These are phyloP conservation scores for Flaveria bidentis DNA, from an alignment of 129 eudicot species.

Conservation along the genomic window DNA sequence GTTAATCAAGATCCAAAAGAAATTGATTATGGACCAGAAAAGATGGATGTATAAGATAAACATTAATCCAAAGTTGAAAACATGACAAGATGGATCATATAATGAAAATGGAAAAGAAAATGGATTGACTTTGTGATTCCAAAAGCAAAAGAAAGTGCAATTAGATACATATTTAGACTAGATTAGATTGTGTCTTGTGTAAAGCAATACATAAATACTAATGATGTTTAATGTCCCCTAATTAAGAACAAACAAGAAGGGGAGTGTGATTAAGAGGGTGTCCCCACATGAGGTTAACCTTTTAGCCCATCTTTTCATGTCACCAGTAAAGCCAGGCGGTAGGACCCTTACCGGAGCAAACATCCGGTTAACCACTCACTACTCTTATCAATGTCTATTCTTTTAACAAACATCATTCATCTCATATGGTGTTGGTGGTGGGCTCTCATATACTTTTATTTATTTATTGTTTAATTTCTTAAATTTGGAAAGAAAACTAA, in stretches of 20 bases:
- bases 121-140: conserved; percentile 25
- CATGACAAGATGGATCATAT: conserved; percentile 31
- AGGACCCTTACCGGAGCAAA: conserved; percentile 36
- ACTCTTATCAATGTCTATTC: conserved; percentile 33
- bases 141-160: conserved; percentile 32
- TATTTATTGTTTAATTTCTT: neutral
- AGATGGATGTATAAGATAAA: conserved; percentile 17
- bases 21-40: conserved; percentile 22
- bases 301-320: conserved; percentile 41
- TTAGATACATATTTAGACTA: conserved; percentile 26
- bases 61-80: conserved; percentile 25
- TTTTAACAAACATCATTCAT: conserved; percentile 26
- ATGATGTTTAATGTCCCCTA: conserved; percentile 35
- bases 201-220: conserved; percentile 30
- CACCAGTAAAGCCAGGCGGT: conserved; percentile 26
- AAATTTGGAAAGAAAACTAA: neutral
- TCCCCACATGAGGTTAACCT: conserved; percentile 23
- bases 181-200: conserved; percentile 37
- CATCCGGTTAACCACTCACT: conserved; percentile 40
- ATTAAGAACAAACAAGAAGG: conserved; percentile 25
- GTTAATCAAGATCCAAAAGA: neutral
- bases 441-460: neutral
- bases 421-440: conserved; percentile 30
- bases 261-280: conserved; percentile 29
- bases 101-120: conserved; percentile 8